Evolutionary conservation across 176 grass and related monocot genomes (phyloP), one percentile per base, ranked within the genome.

Genomic region (Oryza glaberrima): DNA sequence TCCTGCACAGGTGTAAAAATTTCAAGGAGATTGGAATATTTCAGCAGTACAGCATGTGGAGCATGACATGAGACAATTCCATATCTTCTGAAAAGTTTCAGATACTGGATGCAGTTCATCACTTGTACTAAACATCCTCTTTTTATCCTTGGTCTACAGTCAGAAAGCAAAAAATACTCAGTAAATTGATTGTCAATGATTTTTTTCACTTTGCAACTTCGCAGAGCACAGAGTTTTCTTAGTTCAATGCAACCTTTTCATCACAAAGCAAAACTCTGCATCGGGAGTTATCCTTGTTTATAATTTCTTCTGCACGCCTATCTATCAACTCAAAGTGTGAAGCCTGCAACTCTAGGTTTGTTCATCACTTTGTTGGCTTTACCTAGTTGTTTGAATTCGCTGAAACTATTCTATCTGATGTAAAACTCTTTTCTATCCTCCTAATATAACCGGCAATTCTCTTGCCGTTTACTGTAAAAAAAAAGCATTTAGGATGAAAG

Each of bases 221-320:
- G 38, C 35, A 45, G 72, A 23, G 49, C 28, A 72, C 72, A 38
- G 2, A 47, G 6, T 17, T 56, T 56, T 56, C 35, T 71, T 49
- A 3, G 60, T 38, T n/a, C 26, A 13, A 75, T 74, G 47, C 70
- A 75, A 97, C 90, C 82, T 97, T 94, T 49, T 92, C 92, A 84
- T 94, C 80, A 41, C 69, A 81, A 79, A 94, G 94, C 60, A 97
- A 83, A 10, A 87, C 94, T 81, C 83, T 81, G 76, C 87, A 94
- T 71, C 91, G 87, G 40, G 87, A 97, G 38, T 92, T 90, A 44
- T 92, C 91, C 32, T 97, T 97, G 34, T 88, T 86, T 34, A 94
- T 28, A 28, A 28, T 28, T 28, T 28, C 28, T 28, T 28, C 28
- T 28, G 28, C 28, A 28, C 28, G 28, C 28, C 28, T 28, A 28